Evolutionary conservation across 2,329 filamentous ascomycete species (phyloP).

Genomic region (Sarocladium oryzae): DNA sequence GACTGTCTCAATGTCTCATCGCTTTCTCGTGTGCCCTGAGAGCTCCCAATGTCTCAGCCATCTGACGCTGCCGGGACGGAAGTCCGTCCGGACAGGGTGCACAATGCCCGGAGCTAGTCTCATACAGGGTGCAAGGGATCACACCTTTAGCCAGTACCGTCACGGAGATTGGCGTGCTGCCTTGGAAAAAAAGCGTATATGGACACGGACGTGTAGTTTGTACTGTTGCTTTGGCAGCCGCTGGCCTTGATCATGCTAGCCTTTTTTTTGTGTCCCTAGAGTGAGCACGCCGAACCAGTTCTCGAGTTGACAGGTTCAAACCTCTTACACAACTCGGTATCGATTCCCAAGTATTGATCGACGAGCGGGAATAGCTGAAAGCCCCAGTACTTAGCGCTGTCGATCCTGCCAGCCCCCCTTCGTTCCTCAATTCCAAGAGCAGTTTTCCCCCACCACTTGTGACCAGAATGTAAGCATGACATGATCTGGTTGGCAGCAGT

Average conservation of each 20-base stretch:
- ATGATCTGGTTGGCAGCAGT: background rate
- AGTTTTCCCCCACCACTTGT: background rate
- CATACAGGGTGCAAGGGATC: background rate
- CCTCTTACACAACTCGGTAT: too few relatives aligned
- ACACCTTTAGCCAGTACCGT: background rate
- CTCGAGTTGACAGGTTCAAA: too few relatives aligned
- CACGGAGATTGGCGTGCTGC: background rate
- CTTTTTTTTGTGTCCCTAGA: too few relatives aligned
- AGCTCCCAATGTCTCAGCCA: slow-evolving; percentile 5
- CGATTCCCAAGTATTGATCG: background rate
- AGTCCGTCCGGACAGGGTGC: slow-evolving; percentile 2
- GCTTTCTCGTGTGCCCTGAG: background rate
- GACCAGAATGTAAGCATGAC: slow-evolving; percentile 1
- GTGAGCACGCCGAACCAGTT: too few relatives aligned
- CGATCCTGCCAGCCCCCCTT: background rate
- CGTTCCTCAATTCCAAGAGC: background rate
- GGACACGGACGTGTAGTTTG: too few relatives aligned
- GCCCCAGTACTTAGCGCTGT: background rate
- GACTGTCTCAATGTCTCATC: background rate
- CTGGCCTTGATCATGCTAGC: too few relatives aligned
- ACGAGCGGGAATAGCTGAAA: background rate
- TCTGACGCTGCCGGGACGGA: background rate
- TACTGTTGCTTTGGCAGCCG: too few relatives aligned
- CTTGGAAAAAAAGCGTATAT: too few relatives aligned
- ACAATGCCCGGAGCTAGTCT: slow-evolving; percentile 7